Evolutionary conservation across 2,329 filamentous ascomycete genomes (phyloP).

Genomic region (Aspergillus candidus): DNA sequence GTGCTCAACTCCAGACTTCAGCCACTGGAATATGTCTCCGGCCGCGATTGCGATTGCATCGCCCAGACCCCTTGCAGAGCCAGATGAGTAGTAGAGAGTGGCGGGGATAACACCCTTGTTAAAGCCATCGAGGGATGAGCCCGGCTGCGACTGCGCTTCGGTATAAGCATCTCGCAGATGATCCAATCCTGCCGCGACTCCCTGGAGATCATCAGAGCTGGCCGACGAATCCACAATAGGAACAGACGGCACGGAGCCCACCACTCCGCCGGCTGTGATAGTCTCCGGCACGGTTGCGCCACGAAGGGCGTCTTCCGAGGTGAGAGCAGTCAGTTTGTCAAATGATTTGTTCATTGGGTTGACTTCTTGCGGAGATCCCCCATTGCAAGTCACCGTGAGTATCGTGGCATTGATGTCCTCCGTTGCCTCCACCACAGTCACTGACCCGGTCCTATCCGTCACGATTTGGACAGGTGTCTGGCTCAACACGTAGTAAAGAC

Average conservation of each 20-base stretch:
- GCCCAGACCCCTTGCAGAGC: not conserved
- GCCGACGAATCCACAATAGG: not conserved
- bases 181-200: not conserved
- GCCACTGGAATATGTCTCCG: slow-evolving; percentile 3
- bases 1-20: not conserved
- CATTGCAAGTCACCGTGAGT: not conserved
- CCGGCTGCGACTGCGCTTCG: too few relatives aligned
- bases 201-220: not conserved
- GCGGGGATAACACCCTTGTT: too few relatives aligned
- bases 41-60: slow-evolving; percentile 2
- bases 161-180: not conserved
- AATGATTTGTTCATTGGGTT: slow-evolving; percentile 2
- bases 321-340: not conserved
- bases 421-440: slow-evolving; percentile 2
- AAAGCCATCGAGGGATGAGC: too few relatives aligned
- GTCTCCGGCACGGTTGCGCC: not conserved
- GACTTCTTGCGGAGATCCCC: not conserved
- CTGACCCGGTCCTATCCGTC: not conserved
- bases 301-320: not conserved
- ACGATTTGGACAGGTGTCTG: not conserved
- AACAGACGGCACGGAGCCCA: not conserved
- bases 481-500: slow-evolving; percentile 4
- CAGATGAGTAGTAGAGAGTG: too few relatives aligned
- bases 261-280: not conserved
- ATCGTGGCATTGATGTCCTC: not conserved